Evolutionary conservation across 768 basidiomycete genomes (phyloP).

Genomic region (Tephrocybe sp.): DNA sequence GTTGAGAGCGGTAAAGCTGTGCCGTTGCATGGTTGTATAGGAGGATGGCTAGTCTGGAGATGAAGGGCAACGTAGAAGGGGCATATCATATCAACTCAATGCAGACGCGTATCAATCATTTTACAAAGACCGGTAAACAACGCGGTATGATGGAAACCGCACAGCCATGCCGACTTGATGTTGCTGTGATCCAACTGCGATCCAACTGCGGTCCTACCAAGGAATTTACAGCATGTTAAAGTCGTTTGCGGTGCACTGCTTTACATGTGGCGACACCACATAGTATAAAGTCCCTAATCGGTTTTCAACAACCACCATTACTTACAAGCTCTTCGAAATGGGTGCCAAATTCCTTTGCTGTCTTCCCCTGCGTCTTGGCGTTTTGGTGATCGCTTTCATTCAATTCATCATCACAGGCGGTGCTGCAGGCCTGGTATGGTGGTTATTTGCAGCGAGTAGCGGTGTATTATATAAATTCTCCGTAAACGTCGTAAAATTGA

Average conservation of each 20-base stretch:
- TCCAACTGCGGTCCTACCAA: background rate
- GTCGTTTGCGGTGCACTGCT: background rate
- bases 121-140: constrained; percentile 17
- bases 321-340: constrained; percentile 22
- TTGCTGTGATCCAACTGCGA: no score
- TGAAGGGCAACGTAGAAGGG: constrained; percentile 3
- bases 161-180: background rate
- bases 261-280: background rate
- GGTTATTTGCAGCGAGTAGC: constrained; percentile 19
- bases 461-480: constrained; percentile 22
- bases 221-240: background rate
- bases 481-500: background rate
- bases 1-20: constrained; percentile 80
- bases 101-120: constrained; percentile 17
- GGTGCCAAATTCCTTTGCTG: constrained; percentile 42
- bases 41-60: constrained; percentile 4
- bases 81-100: background rate
- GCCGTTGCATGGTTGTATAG: constrained; percentile 55
- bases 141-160: constrained; percentile 9
- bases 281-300: background rate
- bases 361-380: constrained; percentile 42
- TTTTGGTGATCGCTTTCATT: constrained; percentile 38
- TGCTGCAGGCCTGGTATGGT: constrained; percentile 33
- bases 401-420: constrained; percentile 36
- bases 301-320: constrained; percentile 2